These are phyloP conservation scores for Helichrysum umbraculigerum DNA, from an alignment of 129 eudicot species.

Conservation along the genomic window DNA sequence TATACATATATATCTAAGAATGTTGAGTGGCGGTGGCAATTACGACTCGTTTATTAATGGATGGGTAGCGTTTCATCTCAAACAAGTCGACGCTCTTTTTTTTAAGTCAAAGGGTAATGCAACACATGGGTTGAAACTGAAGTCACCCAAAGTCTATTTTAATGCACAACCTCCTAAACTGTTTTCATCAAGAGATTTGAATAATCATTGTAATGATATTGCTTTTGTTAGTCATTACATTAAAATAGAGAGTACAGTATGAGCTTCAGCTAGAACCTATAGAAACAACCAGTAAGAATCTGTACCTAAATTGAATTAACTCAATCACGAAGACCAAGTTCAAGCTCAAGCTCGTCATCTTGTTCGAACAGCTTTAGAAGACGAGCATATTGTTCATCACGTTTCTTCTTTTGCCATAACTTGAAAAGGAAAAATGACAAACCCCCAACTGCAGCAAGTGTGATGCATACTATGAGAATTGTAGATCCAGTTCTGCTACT, in stretches of 20 bases:
- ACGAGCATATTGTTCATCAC: slow-evolving; percentile 90
- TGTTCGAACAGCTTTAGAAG: slow-evolving; percentile 90
- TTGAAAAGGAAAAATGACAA: slow-evolving; percentile 69
- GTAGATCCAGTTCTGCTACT: slow-evolving; percentile 52
- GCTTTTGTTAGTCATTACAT: not conserved
- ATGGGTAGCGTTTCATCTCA: not conserved
- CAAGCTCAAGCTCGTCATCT: slow-evolving; percentile 91
- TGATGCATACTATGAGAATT: slow-evolving; percentile 51
- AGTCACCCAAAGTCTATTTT: not conserved
- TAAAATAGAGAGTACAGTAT: not conserved
- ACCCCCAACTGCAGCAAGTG: slow-evolving; percentile 45
- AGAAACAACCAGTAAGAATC: not conserved
- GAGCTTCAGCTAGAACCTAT: not conserved
- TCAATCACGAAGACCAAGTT: slow-evolving; percentile 80
- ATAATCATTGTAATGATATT: not conserved
- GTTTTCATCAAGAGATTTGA: not conserved
- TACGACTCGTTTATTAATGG: not conserved
- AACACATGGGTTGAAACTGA: not conserved
- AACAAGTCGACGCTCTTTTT: not conserved
- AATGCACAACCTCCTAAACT: not conserved
- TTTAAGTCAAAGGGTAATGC: not conserved
- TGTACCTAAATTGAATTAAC: slow-evolving; percentile 17
- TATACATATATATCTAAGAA: not conserved
- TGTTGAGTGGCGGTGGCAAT: not conserved
- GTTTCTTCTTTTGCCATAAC: slow-evolving; percentile 89